Evolutionary conservation across 306 rosid genomes (phyloP), one percentile per base, ranked within the genome.

Genomic region (Trichosanthes cucumerina): DNA sequence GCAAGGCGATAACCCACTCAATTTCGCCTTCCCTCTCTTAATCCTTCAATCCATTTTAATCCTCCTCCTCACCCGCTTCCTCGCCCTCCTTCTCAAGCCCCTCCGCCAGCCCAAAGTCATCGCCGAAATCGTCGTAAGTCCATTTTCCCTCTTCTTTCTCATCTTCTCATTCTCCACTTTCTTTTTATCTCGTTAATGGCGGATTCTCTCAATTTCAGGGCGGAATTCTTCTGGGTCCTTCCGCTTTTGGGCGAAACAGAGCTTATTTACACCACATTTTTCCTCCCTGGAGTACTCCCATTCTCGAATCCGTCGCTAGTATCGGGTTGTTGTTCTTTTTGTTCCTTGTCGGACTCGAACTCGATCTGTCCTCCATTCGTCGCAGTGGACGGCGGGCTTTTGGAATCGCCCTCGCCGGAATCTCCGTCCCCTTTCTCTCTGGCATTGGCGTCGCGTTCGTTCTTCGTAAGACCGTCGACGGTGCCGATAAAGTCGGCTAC

Each of bases 71-170:
- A 78, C 84, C 57, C 96, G 96, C 82, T 71, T 77, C 86, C 93
- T 93, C 16, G 85, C 91, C 7, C 79, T 91, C 74, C 83, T 90
- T 56, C 78, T 91, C 86, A 93, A 93, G 73, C 96, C 98, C 34
- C 96, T 93, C 78, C 93, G 91, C 7, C 97, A 93, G 53, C 98
- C 97, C 34, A 91, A 88, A 86, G 98, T 91, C 81, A 89, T 93
- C 0, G 97, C 96, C 0, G 98, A 93, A 44, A 93, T 93, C 8
- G 81, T 87, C 2, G 96, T 90, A 85, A 0, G 88, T 70, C 13
- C 21, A 0, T 69, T 43, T 0, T 2, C 11, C 18, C 6, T 0
- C 3, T 9, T 23, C 6, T 23, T 18, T 9, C 6, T 64, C 1
- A 18, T 52, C 9, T 10, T 23, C 15, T 66, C 16, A 16, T 62